A percentile compares a stretch with the other conserved stretches of the same genome.
phyloP scores from a whole-genome alignment of 108 stramenopile genomes.

The Tribonema minus region DNA sequence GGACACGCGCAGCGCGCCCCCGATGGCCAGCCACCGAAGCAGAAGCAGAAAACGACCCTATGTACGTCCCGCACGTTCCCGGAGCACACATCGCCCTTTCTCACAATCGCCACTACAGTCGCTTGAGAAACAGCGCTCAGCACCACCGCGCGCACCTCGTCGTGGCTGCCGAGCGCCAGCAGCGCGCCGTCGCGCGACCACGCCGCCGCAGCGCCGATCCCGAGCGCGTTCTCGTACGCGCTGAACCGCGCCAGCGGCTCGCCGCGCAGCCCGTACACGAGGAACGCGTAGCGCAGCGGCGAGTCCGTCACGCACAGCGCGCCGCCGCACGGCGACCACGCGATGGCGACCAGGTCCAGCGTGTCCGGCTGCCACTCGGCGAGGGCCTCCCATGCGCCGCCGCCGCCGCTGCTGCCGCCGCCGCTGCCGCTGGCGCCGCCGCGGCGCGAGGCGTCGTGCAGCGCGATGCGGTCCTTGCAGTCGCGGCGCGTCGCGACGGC shows the following conservation, averaged over 20 bases:
- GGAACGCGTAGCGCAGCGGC: slow-evolving; percentile 25
- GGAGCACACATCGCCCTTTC: too few species aligned
- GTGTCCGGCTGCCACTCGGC: slow-evolving; percentile 30
- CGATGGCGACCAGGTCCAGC: neutral
- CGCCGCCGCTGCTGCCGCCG: too few species aligned
- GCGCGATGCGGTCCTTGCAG: slow-evolving; percentile 11
- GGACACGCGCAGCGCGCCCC: too few species aligned
- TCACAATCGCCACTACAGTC: too few species aligned
- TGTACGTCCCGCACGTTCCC: too few species aligned
- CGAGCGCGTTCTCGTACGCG: slow-evolving; percentile 45
- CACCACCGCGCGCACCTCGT: too few species aligned
- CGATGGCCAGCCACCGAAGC: too few species aligned
- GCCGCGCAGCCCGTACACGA: slow-evolving; percentile 34
- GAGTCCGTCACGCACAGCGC: slow-evolving; percentile 28
- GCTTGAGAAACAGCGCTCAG: too few species aligned
- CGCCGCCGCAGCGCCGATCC: slow-evolving; percentile 3
- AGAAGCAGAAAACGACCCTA: too few species aligned
- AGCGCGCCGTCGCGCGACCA: slow-evolving; percentile 17
- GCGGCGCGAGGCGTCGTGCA: too few species aligned
- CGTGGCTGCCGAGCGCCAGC: slow-evolving; percentile 26
- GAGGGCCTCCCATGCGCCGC: slow-evolving; percentile 34
- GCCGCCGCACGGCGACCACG: slow-evolving; percentile 25
- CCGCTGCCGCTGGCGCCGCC: too few species aligned
- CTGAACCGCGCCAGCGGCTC: slow-evolving; percentile 11
- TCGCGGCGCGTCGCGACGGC: slow-evolving; percentile 14